Conservation (phyloP, 495 filamentous ascomycete species). For the Neurospora sp. region DNA sequence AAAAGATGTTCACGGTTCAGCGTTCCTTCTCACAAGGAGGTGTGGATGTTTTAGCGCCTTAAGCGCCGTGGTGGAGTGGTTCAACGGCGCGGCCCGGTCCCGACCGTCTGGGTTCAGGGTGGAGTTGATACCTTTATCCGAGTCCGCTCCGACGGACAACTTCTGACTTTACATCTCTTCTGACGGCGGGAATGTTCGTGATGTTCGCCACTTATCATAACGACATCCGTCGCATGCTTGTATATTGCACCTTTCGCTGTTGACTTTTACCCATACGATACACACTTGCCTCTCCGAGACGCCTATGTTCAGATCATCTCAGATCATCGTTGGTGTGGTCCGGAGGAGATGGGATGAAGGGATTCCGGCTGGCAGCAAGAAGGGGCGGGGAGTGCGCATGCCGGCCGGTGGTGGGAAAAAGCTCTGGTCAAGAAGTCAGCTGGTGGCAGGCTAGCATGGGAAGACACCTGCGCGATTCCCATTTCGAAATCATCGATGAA, state of each 20-base stretch:
- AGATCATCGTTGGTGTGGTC: background rate
- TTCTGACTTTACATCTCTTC: background rate
- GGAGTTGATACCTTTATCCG: background rate
- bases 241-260: background rate
- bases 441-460: background rate
- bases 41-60: background rate
- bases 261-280: background rate
- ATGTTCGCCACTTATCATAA: background rate
- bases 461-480: background rate
- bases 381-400: background rate
- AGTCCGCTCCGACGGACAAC: background rate
- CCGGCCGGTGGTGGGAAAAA: background rate
- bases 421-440: background rate
- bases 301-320: background rate
- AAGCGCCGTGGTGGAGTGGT: background rate
- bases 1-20: background rate
- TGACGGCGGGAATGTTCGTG: background rate
- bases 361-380: background rate
- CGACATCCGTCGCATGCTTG: background rate
- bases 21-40: background rate
- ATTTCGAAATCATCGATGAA: background rate
- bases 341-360: background rate
- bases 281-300: background rate
- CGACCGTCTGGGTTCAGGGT: background rate
- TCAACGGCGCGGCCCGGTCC: background rate